Conservation (phyloP, 148 eudicot species). For the Beta vulgaris region DNA sequence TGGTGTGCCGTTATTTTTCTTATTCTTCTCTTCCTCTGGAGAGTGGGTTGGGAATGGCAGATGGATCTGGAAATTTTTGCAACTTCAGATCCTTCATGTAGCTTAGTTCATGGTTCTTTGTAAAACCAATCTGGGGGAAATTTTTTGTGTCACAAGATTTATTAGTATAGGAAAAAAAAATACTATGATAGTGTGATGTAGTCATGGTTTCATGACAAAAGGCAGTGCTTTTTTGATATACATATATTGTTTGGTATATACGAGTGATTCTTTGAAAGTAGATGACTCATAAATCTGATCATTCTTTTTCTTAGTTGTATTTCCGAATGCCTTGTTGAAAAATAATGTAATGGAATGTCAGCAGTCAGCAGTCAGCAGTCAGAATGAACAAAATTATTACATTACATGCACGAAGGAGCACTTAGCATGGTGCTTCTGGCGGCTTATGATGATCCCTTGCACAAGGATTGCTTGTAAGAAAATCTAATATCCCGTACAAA, state of each 20-base stretch:
- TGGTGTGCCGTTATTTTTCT: constrained; percentile 1
- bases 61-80: constrained; percentile 21
- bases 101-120: constrained; percentile 18
- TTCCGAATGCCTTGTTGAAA: no score
- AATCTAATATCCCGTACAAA: no score
- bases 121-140: constrained; percentile 8
- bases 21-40: constrained; percentile 1
- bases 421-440: no score
- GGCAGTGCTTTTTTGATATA: background rate
- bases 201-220: background rate
- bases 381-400: no score
- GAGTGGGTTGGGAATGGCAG: constrained; percentile 8
- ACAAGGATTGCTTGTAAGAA: no score
- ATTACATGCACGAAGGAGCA: no score
- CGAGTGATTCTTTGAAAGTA: background rate
- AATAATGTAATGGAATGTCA: no score
- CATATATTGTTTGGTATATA: background rate
- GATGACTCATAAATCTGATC: background rate
- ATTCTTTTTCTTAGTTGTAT: background rate
- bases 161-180: constrained; percentile 11
- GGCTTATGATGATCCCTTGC: no score
- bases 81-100: constrained; percentile 17
- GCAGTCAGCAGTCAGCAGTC: no score
- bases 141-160: constrained; percentile 8
- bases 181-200: background rate